Percentiles rank a stretch among this genome's conserved stretches.
Evolutionary conservation across 2,329 filamentous ascomycete species (phyloP).

Genomic region (Xylariales sp.): DNA sequence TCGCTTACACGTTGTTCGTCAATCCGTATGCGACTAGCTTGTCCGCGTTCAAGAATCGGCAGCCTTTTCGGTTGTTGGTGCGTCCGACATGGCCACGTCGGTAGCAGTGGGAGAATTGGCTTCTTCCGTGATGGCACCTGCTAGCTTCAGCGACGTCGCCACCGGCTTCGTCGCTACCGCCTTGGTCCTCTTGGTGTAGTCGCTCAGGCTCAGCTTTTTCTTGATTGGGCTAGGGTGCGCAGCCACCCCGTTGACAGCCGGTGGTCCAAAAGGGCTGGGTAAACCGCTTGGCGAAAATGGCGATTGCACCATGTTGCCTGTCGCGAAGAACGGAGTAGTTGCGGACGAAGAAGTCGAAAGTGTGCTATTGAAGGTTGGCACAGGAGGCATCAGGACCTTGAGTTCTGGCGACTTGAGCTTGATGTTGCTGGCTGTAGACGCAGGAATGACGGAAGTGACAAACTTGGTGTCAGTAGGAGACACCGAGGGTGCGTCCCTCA

Average conservation of each 20-base stretch:
- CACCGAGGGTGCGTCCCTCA: conserved; percentile 29
- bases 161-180: conserved; percentile 40
- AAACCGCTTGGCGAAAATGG: conserved; percentile 40
- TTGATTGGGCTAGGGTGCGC: conserved; percentile 56
- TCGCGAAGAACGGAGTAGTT: conserved; percentile 44
- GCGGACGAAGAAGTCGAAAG: conserved; percentile 28
- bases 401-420: conserved; percentile 38
- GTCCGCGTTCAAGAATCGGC: conserved; percentile 18
- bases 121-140: conserved; percentile 33
- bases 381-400: conserved; percentile 52
- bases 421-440: conserved; percentile 4
- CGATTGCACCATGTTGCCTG: conserved; percentile 41
- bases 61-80: conserved; percentile 27
- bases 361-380: conserved; percentile 43
- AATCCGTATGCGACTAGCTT: no score
- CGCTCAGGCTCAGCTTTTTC: conserved; percentile 63
- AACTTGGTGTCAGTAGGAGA: conserved; percentile 20
- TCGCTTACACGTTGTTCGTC: no score
- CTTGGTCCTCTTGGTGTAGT: conserved; percentile 59
- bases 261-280: conserved; percentile 36
- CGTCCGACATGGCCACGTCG: conserved; percentile 30
- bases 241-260: conserved; percentile 37
- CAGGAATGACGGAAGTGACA: not conserved
- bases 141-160: conserved; percentile 31
- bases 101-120: conserved; percentile 31